Evolutionary conservation across 2,329 filamentous ascomycete species (phyloP).

Genomic region (Endoconidiophora laricicola): DNA sequence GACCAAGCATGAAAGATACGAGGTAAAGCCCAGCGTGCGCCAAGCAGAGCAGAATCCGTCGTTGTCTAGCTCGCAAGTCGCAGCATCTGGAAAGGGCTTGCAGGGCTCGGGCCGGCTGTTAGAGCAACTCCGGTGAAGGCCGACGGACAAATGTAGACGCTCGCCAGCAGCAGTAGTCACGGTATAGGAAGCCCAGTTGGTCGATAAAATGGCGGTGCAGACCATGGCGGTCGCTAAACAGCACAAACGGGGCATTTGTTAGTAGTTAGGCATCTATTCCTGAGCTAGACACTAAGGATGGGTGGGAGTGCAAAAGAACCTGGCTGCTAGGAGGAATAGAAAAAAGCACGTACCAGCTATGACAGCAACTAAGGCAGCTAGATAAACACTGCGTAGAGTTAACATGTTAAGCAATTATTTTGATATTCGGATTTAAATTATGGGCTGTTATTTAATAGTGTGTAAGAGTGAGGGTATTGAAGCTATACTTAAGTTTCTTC

Average conservation of each 20-base stretch:
- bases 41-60: conserved; percentile 70
- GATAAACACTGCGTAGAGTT: conserved; percentile 4
- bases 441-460: no score
- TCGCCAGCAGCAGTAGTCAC: conserved; percentile 32
- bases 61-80: conserved; percentile 45
- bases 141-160: conserved; percentile 43
- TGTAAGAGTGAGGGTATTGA: no score
- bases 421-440: no score
- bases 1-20: conserved; percentile 68
- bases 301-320: no score
- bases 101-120: conserved; percentile 33
- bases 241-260: not conserved
- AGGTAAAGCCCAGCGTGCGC: conserved; percentile 74
- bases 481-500: no score
- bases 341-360: conserved; percentile 3
- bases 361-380: conserved; percentile 2
- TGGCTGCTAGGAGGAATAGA: not conserved
- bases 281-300: no score
- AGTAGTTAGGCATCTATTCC: not conserved
- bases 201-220: conserved; percentile 49
- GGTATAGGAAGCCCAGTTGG: conserved; percentile 54
- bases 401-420: not conserved
- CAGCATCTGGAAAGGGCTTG: conserved; percentile 44
- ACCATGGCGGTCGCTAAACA: conserved; percentile 51
- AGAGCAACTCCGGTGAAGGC: conserved; percentile 68